Base-by-base conservation (phyloP, 768 basidiomycete species). In the Rhizopogon salebrosus region DNA sequence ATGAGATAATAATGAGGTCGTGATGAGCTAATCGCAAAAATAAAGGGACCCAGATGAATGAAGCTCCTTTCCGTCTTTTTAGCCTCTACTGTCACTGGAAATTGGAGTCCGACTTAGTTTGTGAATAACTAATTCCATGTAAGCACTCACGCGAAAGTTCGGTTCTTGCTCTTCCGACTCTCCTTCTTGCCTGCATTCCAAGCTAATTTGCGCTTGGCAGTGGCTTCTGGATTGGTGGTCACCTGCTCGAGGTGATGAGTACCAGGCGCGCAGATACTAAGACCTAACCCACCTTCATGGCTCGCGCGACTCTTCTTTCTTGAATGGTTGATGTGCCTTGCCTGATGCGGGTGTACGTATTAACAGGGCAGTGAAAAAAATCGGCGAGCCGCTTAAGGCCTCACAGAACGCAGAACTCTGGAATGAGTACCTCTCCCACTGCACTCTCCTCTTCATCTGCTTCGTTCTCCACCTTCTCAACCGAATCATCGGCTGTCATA, bases 361-460 rank as follows among this genome's bases (percentile, higher is more conserved):
- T 67, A 23, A 84, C 77, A 0, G 87, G 82, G 37, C 77, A 76
- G 13, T 83, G 80, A 80, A 93, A 93, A 72, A 98, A 95, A 62
- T 95, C 90, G 1, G 85, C 82, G 35, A 98, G 70, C 11, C 95
- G 83, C 66, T 91, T 92, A 48, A 98, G 68, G 90, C 13, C 97
- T 82, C 38, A 95, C 77, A 7, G 78, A 75, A 20, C 92, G 82
- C 4, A 71, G 70, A 26, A 62, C 76, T 64, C 65, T 79, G 72
- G 52, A 71, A n/a, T 53, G 57, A 14, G 55, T 5, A 35, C 53
- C 10, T 60, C 60, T 6, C 57, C 52, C 0, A 61, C 66, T 2
- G 65, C 68, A 0, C 61, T 72, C 4, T 66, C n/a, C n/a, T n/a
- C 70, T 10, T 65, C 70, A 5, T 70, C 73, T 2, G 69, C 74